These are phyloP conservation scores for Pseudocercospora eumusae DNA, from an alignment of 2,329 filamentous ascomycete genomes.

Conservation along the genomic window DNA sequence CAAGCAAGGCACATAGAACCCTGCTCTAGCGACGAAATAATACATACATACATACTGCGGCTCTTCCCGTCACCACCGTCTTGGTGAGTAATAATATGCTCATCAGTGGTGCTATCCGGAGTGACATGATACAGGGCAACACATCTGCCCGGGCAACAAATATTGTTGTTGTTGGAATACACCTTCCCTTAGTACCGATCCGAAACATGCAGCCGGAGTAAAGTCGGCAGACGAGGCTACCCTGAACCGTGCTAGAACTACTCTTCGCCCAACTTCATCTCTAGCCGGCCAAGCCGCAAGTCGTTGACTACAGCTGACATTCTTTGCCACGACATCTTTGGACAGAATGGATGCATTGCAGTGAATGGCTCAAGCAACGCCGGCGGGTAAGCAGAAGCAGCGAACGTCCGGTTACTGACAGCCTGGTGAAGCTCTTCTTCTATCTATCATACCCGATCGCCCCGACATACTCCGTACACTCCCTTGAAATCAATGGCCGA, in stretches of 20 bases:
- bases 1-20: not conserved
- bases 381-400: not conserved
- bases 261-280: not conserved
- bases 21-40: not conserved
- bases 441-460: not conserved
- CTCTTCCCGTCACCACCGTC: not conserved
- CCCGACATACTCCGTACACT: not conserved
- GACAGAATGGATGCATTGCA: not conserved
- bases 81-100: not conserved
- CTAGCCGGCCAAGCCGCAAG: slow-evolving; percentile 1
- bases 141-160: not conserved
- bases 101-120: not conserved
- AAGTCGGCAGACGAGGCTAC: slow-evolving; percentile 4
- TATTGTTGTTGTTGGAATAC: no score
- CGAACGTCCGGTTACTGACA: not conserved
- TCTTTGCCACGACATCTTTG: not conserved
- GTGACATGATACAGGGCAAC: not conserved
- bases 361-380: not conserved
- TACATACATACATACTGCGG: slow-evolving; percentile 4
- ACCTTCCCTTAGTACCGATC: not conserved
- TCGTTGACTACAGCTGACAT: not conserved
- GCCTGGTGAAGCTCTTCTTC: not conserved
- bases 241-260: not conserved
- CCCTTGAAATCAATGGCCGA: not conserved
- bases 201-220: not conserved